Evolutionary conservation across 768 basidiomycete species (phyloP), one percentile per base, ranked within the genome.

Genomic region (Paxillus involutus): DNA sequence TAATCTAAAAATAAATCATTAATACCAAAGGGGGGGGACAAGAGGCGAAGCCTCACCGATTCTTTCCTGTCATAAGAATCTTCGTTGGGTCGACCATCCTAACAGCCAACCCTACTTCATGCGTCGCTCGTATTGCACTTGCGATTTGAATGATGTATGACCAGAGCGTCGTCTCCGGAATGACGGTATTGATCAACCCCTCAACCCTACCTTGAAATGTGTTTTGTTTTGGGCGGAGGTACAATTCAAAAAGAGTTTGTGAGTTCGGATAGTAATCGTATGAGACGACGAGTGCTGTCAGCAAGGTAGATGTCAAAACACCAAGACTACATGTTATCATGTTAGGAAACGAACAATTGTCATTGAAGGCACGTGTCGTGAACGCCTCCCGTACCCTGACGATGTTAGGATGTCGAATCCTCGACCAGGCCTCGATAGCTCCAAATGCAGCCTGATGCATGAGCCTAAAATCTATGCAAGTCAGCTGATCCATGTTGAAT

Each of bases 71-170:
- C 30, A 96, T 71, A 47, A 99, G 64, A 41, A 99, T 81, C 74
- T 97, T 97, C 21, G 86, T 88, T 9, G 84, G 80, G 57, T 98
- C 97, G 19, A 98, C 72, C 71, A 86, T 84, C 39, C 94, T 79
- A 39, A 93, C 80, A 0, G 94, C 90, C 47, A 91, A 74, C 0
- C 91, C 90, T 3, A 80, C 80, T 47, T 88, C 86, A 65, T 99
- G 97, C 0, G 90, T 86, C 43, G 81, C 83, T 71, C 89, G 93
- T 70, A 98, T 83, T 1, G 91, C 95, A 56, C 81, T 86, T 5
- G 89, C 86, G 52, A 98, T 83, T 69, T 99, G 97, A 19, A 93
- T 80, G 45, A 97, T 83, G 64, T 94, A 98, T 3, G 88, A 88
- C 97, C 97, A 99, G 3, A 99, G 67, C 0, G 86, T 84, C 16